Evolutionary conservation across 164 flowering plant species (phyloP), one percentile per base, ranked within the genome.

Genomic region (Magnolia changhungtana): DNA sequence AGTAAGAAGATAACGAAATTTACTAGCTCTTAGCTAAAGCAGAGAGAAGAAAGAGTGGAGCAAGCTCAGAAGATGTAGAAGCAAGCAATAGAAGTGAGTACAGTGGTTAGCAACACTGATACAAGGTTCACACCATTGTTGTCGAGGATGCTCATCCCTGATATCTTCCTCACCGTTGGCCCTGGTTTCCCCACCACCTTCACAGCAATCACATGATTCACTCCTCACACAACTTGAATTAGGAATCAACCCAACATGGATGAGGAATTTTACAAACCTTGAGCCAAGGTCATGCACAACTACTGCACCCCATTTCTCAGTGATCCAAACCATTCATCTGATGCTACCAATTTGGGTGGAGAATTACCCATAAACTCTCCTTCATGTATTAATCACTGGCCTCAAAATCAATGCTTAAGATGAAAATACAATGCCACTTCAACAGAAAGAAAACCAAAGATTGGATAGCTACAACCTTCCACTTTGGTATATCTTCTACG

Each of bases 111-210:
- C 71, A 92, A 27, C 55, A 94, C 81, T 1, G 99, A 91, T 0
- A 88, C 95, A 14, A 90, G 67, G 83, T 96, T 96, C 65, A 96
- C 98, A 18, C 84, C 93, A 83, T 96, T 96, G 91, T 96, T 96
- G 86, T 94, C 96, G 10, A 96, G 91, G 73, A 89, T 84, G 78
- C 69, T 83, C 45, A 88, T 80, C 51, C 98, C 99, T 10, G 98
- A 89, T 58, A 96, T 91, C 78, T 74, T 92, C 89, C 87, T 91
- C 75, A 94, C 98, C 0, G 97, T 91, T 11, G 97, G 99, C 74
- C 93, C 98, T 8, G 91, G 91, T 82, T 91, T 94, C 76, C 86
- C 90, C 27, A 96, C 99, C 73, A 96, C 93, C 99, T 92, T 78
- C 83, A 87, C 64, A 73, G 27, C 91, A 9, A 97, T 37, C 6